Base-by-base conservation (phyloP, 805 yeast genomes). In the Nakazawaea laoshanensis region DNA sequence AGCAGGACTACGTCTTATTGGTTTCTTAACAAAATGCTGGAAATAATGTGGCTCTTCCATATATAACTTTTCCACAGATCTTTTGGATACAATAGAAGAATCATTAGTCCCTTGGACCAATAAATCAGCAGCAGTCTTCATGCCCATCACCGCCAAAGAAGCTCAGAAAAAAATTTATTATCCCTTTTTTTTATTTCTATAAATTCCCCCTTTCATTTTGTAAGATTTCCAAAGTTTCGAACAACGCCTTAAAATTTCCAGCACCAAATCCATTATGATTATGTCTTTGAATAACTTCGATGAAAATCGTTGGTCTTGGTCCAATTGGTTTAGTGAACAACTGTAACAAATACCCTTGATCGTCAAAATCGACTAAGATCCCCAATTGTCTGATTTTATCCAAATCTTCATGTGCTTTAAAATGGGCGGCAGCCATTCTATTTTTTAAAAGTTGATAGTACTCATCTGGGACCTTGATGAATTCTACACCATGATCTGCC, bases 251-350 rank as follows among this genome's bases (percentile, higher is more conserved):
- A 59, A 85, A 85, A 40, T 87, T 85, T 2, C 95, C 95, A 31
- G 86, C 86, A 1, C 95, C 95, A 55, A 85, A 85, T 0, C 95
- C 95, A 39, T 77, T 68, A 50, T 82, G 88, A 46, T 82, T 79
- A 44, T 67, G 63, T 39, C 95, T 67, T 55, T 85, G 92, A 41
- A 85, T 85, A 16, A 85, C 67, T 52, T 85, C 95, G 42, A 85
- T 60, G 49, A 85, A 85, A 28, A 84, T 63, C 0, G 94, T 83
- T 19, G 95, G 95, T 24, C 94, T 63, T 46, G 78, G 88, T 40
- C 70, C 69, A 12, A 82, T 49, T 0, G 94, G 89, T 43, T 76
- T 74, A 13, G 92, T 80, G 55, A 86, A 85, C 24, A 85, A 63
- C 52, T 85, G 95, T 33, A 86, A 59, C 14, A 85, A 63, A 47